phyloP scores from a whole-genome alignment of 495 filamentous ascomycete genomes.

The Parathielavia hyrcaniae region DNA sequence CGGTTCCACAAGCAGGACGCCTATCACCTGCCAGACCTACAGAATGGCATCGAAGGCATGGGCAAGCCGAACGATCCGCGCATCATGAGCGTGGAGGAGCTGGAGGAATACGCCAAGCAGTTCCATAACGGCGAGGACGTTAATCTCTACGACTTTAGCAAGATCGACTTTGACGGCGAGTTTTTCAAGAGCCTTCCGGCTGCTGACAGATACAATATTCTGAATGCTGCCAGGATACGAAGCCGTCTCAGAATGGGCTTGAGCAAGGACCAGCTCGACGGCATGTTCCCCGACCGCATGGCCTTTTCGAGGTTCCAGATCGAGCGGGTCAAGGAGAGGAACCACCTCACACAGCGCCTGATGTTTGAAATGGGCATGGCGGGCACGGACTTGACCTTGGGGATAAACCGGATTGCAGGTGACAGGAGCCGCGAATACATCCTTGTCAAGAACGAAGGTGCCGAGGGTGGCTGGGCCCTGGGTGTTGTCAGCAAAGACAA shows the following conservation, averaged over 20 bases:
- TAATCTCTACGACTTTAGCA: constrained; percentile 96
- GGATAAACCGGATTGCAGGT: constrained; percentile 69
- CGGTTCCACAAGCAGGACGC: constrained; percentile 85
- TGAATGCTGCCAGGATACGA: constrained; percentile 84
- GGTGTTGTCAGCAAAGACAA: constrained; percentile 83
- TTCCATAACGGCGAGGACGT: constrained; percentile 93
- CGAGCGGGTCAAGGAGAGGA: constrained; percentile 82
- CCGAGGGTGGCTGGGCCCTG: constrained; percentile 94
- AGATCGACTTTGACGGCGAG: constrained; percentile 91
- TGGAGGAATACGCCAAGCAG: constrained; percentile 86
- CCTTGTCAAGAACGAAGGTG: constrained; percentile 86
- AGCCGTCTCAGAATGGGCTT: constrained; percentile 89
- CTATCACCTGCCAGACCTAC: constrained; percentile 86
- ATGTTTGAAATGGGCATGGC: constrained; percentile 95
- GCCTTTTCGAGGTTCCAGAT: constrained; percentile 95
- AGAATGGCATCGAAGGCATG: constrained; percentile 70
- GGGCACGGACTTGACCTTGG: constrained; percentile 59
- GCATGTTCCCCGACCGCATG: constrained; percentile 98
- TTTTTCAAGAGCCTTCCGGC: constrained; percentile 89
- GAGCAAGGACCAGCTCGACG: constrained; percentile 89
- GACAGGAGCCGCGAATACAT: constrained; percentile 92
- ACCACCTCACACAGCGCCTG: constrained; percentile 88
- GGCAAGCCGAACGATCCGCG: constrained; percentile 85
- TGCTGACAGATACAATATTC: constrained; percentile 90
- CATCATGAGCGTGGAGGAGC: constrained; percentile 87